Percentiles rank a stretch among this genome's conserved stretches.
These are phyloP conservation scores for Diaporthe amygdali DNA, from an alignment of 2,329 filamentous ascomycete species.

Conservation along the genomic window DNA sequence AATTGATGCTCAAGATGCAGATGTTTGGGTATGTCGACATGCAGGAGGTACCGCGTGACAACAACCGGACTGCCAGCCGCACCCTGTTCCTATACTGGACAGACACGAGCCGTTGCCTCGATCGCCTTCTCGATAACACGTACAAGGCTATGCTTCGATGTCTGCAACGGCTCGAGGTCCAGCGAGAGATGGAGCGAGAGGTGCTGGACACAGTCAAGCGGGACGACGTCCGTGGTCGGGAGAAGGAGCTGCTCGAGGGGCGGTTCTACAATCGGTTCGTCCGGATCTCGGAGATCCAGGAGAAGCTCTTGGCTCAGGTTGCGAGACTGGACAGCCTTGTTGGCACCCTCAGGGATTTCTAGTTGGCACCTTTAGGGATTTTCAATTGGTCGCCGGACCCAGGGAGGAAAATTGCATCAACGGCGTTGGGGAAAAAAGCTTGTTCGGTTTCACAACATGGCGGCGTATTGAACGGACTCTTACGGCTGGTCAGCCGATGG, in stretches of 20 bases:
- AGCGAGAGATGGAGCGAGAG: slow-evolving; percentile 72
- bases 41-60: slow-evolving; percentile 92
- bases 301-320: slow-evolving; percentile 79
- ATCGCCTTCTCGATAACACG: slow-evolving; percentile 76
- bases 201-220: slow-evolving; percentile 84
- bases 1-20: slow-evolving; percentile 84
- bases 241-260: slow-evolving; percentile 78
- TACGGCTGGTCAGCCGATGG: slow-evolving; percentile 16
- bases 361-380: slow-evolving; percentile 21
- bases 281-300: slow-evolving; percentile 58
- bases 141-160: slow-evolving; percentile 92
- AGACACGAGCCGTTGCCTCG: slow-evolving; percentile 74
- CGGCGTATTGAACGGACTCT: slow-evolving; percentile 23
- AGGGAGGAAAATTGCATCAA: slow-evolving; percentile 28
- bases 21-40: slow-evolving; percentile 86
- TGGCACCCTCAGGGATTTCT: slow-evolving; percentile 81
- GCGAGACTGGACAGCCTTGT: slow-evolving; percentile 84
- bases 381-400: slow-evolving; percentile 7
- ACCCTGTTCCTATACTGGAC: slow-evolving; percentile 94
- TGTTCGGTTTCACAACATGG: slow-evolving; percentile 15
- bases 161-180: slow-evolving; percentile 78
- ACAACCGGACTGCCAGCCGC: slow-evolving; percentile 77
- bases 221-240: slow-evolving; percentile 82
- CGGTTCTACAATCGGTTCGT: slow-evolving; percentile 72
- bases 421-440: slow-evolving; percentile 28